These are phyloP conservation scores for Metschnikowia kofuensis DNA, from an alignment of 805 yeast genomes.

Conservation along the genomic window DNA sequence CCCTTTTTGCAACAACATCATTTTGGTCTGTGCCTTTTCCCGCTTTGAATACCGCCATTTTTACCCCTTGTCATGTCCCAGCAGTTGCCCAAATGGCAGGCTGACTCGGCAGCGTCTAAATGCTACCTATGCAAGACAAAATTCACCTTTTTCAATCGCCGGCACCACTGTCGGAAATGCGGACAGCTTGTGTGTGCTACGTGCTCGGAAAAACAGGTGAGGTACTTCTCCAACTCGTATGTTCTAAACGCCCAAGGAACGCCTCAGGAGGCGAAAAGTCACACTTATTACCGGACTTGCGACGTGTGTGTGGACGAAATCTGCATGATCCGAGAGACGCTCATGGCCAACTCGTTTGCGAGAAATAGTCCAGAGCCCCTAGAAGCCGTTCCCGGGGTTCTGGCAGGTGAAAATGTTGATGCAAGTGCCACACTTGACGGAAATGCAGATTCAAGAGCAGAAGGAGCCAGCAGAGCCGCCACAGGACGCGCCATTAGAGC, in stretches of 20 bases:
- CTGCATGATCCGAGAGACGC: constrained; percentile 21
- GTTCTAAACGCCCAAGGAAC: constrained; percentile 18
- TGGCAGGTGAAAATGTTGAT: neutral
- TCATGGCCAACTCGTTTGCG: constrained; percentile 5
- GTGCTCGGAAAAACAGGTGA: constrained; percentile 55
- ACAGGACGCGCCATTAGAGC: neutral
- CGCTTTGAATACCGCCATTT: neutral
- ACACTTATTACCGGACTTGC: constrained; percentile 61
- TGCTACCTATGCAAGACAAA: constrained; percentile 55
- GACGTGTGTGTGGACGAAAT: constrained; percentile 64
- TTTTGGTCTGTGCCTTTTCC: neutral
- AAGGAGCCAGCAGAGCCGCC: too few species aligned
- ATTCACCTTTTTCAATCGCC: constrained; percentile 62
- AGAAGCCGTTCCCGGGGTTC: neutral
- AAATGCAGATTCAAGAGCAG: too few species aligned
- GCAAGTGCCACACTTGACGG: too few species aligned
- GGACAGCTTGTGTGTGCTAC: constrained; percentile 74
- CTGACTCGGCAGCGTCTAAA: constrained; percentile 48
- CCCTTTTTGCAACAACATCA: too few species aligned
- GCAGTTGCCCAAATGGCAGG: constrained; percentile 54
- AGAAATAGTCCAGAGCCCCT: constrained; percentile 2
- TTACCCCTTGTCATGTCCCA: neutral
- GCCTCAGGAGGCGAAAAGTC: constrained; percentile 10
- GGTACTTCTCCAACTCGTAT: constrained; percentile 23
- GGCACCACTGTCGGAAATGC: constrained; percentile 83